Evolutionary conservation across 2,329 filamentous ascomycete genomes (phyloP), one percentile per base, ranked within the genome.

Genomic region (Beauveria brongniartii): DNA sequence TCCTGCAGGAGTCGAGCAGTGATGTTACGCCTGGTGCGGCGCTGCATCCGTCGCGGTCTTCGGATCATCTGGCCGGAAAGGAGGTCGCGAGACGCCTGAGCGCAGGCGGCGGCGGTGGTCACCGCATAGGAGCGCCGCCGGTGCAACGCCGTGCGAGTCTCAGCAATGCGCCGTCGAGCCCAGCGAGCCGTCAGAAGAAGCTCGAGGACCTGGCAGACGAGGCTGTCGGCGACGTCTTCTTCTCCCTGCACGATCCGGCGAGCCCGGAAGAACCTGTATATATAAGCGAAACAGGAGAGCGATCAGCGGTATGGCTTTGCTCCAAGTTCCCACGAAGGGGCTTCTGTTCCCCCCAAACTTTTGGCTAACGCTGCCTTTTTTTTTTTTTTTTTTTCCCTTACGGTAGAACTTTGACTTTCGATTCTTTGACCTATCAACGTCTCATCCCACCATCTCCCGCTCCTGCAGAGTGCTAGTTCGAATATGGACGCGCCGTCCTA

Each of bases 191-290:
- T 59, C 92, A 96, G 77, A 86, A 85, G 72, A 88, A 86, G 70
- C 77, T 96, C 47, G 89, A 94, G 72, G 81, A 87, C 65, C 82
- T 90, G 8, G 84, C 89, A 30, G 84, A 86, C 57, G 83, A 80
- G 67, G 82, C 85, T 56, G 86, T 94, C 74, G 91, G 88, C n/a
- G 89, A 97, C 74, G 86, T 88, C 18, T 97, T 96, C 80, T 94
- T 96, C 73, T 90, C 91, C 3, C 71, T 97, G 56, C 92, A 97
- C 72, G 83, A 87, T 51, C 77, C 83, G 1, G 82, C 76, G 3
- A 74, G 85, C 56, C 74, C 80, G 52, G 87, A 52, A 3, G 47
- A 91, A 18, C 92, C 93, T 0, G 76, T 97, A n/a, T 97, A 97
- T 72, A 84, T 96, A 67, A 96, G 92, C 69, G 93, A 97, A 74